Base-by-base conservation (phyloP, 1,284 basidiomycete species). In the Takashimella tepidaria region DNA sequence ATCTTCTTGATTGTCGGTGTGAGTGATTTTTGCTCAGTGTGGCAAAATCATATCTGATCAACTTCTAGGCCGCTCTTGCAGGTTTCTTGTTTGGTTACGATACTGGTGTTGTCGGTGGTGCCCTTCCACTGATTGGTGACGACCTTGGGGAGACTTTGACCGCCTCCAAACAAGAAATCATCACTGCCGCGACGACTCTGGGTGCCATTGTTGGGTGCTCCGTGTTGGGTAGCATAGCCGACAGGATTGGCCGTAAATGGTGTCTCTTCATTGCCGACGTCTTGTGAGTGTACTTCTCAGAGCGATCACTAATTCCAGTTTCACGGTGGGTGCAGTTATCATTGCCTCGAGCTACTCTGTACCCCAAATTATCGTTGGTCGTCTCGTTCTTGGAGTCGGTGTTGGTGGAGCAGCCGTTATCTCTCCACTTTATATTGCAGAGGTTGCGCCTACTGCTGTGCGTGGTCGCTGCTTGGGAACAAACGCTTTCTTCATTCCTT, bases 341-440 rank as follows among this genome's bases (percentile, higher is more conserved):
- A 70, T 72, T 46, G 68, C 69, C 2, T 56, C 67, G 16, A 63
- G 65, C 52, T 63, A 63, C 52, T 51, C 60, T 11, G 53, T 70
- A 12, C 59, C 62, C 47, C 68, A 59, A 23, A 49, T 73, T 23
- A 62, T 68, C 31, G 61, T 63, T 4, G 74, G 73, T 4, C 61
- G 75, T 1, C 25, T 75, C 2, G 43, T 76, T 3, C 59, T 75
- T 19, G 75, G 75, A 4, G 45, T 70, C 21, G 75, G 68, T 1
- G 69, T 75, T 3, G 75, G 75, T 0, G 59, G 70, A 19, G 58
- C 56, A 3, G 53, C 60, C 2, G 56, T 56, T 4, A 57, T 60
- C 22, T 50, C 50, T 2, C 61, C 61, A 21, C 41, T 55, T 24
- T 63, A 68, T 58, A 66, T 76, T 41, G 61, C 64, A 31, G 74